Evolutionary conservation across 805 yeast genomes (phyloP), one percentile per base, ranked within the genome.

Genomic region (Zygoascus bituminiphila): DNA sequence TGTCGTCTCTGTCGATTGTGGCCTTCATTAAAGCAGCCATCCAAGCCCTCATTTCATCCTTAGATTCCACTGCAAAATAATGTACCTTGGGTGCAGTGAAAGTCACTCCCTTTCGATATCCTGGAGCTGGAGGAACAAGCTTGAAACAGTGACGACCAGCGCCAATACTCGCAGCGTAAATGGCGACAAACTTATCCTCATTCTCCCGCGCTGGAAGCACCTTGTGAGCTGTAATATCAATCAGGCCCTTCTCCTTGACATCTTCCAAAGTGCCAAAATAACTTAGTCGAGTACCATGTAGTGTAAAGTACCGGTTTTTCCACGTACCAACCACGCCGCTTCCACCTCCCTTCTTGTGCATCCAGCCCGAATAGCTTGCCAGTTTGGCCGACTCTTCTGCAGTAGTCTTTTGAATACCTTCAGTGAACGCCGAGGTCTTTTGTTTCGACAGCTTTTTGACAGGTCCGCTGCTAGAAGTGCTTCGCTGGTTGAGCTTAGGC

Each of bases 21-120:
- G 98, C 95, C 51, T 89, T 88, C 79, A 89, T 86, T 52, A 93
- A 71, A 0, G 96, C 95, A 46, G 88, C 84, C 80, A 89, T 81
- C 99, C 99, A 93, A 1, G 76, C 77, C 62, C 96, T 75, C 96
- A 91, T 84, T 54, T 91, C 98, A 44, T 88, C 95, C 49, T 75
- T 78, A 0, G 87, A 76, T 44, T 93, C 97, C 40, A 91, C 96
- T 0, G 98, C 97, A 74, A 93, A 93, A 65, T 84, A 93, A 60
- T 93, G 98, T 6, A 88, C 85, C 56, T 88, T 87, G 24, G 96
- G 98, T 54, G 89, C 96, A 0, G 99, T 93, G 64, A 93, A 93
- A 0, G 96, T 89, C 49, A 93, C 77, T 0, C 98, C 98, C 67
- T 89, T 91, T 55, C 83, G 82, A 46, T 91, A 86, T 0, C 99